phyloP scores from a whole-genome alignment of 495 filamentous ascomycete genomes.

The Podospora anserina region DNA sequence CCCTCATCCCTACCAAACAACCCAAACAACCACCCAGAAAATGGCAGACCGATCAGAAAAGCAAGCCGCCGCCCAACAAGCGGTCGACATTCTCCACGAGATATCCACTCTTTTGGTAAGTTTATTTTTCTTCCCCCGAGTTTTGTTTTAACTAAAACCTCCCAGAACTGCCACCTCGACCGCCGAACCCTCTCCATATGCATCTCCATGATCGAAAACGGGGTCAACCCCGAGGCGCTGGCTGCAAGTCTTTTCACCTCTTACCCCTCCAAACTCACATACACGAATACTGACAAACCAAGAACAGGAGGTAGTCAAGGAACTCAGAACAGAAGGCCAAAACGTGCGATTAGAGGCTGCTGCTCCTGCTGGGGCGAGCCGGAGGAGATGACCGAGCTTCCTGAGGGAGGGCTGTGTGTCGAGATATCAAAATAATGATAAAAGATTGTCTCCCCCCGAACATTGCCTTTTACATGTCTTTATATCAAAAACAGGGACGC shows the following conservation, averaged over 20 bases:
- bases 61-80: slow-evolving; percentile 87
- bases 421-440: background rate
- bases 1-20: background rate
- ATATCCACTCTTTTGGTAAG: slow-evolving; percentile 82
- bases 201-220: slow-evolving; percentile 95
- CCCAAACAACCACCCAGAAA: slow-evolving; percentile 33
- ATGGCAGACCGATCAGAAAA: slow-evolving; percentile 50
- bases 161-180: slow-evolving; percentile 87
- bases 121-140: slow-evolving; percentile 6
- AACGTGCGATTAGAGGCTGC: slow-evolving; percentile 15
- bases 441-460: background rate
- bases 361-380: background rate
- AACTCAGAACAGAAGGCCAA: slow-evolving; percentile 18
- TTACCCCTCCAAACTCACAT: background rate
- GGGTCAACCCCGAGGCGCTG: slow-evolving; percentile 91
- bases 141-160: no score
- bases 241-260: slow-evolving; percentile 58
- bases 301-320: slow-evolving; percentile 13
- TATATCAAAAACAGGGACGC: no score
- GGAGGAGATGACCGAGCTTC: slow-evolving; percentile 1
- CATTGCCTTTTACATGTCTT: background rate
- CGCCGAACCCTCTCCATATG: slow-evolving; percentile 87
- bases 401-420: background rate
- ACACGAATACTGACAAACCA: background rate
- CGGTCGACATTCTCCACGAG: slow-evolving; percentile 92